Evolutionary conservation across 2,329 filamentous ascomycete genomes (phyloP).

Genomic region (Apiospora koreana): DNA sequence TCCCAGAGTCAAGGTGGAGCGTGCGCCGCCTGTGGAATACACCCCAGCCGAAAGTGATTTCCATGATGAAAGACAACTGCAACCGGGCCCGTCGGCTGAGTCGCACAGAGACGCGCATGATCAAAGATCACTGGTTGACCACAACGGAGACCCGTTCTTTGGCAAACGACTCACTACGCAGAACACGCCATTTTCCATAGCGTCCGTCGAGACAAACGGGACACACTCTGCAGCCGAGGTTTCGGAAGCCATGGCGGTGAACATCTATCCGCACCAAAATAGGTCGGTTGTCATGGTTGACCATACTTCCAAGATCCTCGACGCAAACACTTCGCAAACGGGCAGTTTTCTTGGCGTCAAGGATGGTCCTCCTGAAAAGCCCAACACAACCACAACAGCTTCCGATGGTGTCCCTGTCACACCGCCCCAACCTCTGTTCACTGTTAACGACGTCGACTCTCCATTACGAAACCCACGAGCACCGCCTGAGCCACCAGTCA

Average conservation of each 20-base stretch:
- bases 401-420: conserved; percentile 48
- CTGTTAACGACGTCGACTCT: conserved; percentile 59
- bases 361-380: conserved; percentile 26
- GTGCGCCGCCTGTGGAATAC: conserved; percentile 28
- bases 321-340: conserved; percentile 37
- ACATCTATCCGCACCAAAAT: conserved; percentile 65
- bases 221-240: conserved; percentile 60
- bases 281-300: conserved; percentile 63
- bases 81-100: conserved; percentile 35
- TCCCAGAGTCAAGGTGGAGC: conserved; percentile 31
- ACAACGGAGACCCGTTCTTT: conserved; percentile 55
- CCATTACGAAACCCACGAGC: conserved; percentile 62
- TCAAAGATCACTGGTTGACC: conserved; percentile 43
- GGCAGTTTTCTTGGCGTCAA: conserved; percentile 12
- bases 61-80: conserved; percentile 29
- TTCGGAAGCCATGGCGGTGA: conserved; percentile 63
- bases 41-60: conserved; percentile 22
- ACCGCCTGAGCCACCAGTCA: conserved; percentile 54
- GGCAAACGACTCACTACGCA: conserved; percentile 55
- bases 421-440: conserved; percentile 51
- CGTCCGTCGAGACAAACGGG: conserved; percentile 61
- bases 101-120: conserved; percentile 34
- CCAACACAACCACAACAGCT: conserved; percentile 41
- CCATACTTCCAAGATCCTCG: conserved; percentile 51
- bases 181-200: conserved; percentile 63